Conservation (phyloP, 805 yeast species). For the Pichia pseudocactophila region DNA sequence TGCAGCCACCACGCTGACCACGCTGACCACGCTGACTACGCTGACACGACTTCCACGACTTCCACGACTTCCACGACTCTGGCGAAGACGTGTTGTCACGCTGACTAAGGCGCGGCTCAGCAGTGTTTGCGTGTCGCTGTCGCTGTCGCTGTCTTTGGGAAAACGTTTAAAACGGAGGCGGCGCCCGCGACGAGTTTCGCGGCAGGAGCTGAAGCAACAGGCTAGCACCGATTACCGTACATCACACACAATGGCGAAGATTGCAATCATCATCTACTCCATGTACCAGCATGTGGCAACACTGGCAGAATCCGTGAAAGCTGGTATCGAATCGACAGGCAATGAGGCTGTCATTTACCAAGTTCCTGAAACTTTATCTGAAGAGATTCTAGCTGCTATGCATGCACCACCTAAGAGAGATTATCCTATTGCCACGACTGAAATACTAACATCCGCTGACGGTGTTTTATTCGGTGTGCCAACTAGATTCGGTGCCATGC, state of each 20-base stretch:
- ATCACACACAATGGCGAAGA: conserved; percentile 15
- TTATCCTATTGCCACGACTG: conserved; percentile 56
- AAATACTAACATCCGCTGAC: conserved; percentile 57
- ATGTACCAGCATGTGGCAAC: conserved; percentile 66
- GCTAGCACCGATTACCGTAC: too few relatives aligned
- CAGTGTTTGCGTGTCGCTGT: too few relatives aligned
- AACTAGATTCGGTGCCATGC: conserved; percentile 74
- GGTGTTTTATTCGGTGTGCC: conserved; percentile 82
- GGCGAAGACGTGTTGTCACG: too few relatives aligned
- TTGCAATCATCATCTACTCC: conserved; percentile 53
- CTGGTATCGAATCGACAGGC: conserved; percentile 66
- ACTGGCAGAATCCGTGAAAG: conserved; percentile 57
- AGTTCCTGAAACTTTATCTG: conserved; percentile 66
- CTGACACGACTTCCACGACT: too few relatives aligned
- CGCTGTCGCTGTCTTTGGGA: too few relatives aligned
- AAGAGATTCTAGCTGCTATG: conserved; percentile 45
- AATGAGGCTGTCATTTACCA: conserved; percentile 60
- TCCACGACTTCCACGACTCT: too few relatives aligned
- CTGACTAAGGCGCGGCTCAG: too few relatives aligned
- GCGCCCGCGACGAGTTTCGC: too few relatives aligned
- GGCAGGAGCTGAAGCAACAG: background rate
- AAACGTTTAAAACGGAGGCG: too few relatives aligned
- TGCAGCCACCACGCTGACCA: too few relatives aligned
- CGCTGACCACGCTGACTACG: too few relatives aligned
- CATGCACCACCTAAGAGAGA: conserved; percentile 59